These are phyloP conservation scores for Kwoniella mangroviensis DNA, from an alignment of 768 basidiomycete species.

Conservation along the genomic window DNA sequence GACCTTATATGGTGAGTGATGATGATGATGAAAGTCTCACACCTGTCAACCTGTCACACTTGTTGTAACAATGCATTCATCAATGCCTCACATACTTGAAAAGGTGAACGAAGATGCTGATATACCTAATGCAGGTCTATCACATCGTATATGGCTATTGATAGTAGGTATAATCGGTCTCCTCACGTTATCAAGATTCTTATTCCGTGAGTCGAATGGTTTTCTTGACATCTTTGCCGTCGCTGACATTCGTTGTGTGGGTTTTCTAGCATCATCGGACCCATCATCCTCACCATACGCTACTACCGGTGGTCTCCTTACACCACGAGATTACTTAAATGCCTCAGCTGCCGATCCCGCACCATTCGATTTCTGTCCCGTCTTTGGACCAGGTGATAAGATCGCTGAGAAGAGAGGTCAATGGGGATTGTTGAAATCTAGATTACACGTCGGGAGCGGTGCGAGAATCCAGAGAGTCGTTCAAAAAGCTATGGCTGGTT, in stretches of 20 bases:
- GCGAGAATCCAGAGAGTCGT: conserved; percentile 80
- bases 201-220: conserved; percentile 28
- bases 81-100: too few relatives aligned
- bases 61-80: too few relatives aligned
- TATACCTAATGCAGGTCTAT: conserved; percentile 28
- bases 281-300: conserved; percentile 31
- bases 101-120: not conserved
- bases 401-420: conserved; percentile 80
- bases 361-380: conserved; percentile 91
- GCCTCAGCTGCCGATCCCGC: conserved; percentile 61
- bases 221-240: too few relatives aligned
- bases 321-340: conserved; percentile 82
- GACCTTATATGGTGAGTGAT: conserved; percentile 31
- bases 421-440: conserved; percentile 71
- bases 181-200: conserved; percentile 37
- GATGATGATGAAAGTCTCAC: conserved; percentile 15
- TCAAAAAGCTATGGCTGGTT: conserved; percentile 78
- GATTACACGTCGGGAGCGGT: conserved; percentile 77
- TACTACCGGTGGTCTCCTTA: conserved; percentile 42
- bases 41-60: too few relatives aligned
- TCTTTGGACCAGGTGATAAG: conserved; percentile 78
- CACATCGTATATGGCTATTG: conserved; percentile 43
- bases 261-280: conserved; percentile 25
- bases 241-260: not conserved
- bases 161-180: conserved; percentile 33